Evolutionary conservation across 345 rosid genomes (phyloP), one percentile per base, ranked within the genome.

Genomic region (Melastoma malabathricum): DNA sequence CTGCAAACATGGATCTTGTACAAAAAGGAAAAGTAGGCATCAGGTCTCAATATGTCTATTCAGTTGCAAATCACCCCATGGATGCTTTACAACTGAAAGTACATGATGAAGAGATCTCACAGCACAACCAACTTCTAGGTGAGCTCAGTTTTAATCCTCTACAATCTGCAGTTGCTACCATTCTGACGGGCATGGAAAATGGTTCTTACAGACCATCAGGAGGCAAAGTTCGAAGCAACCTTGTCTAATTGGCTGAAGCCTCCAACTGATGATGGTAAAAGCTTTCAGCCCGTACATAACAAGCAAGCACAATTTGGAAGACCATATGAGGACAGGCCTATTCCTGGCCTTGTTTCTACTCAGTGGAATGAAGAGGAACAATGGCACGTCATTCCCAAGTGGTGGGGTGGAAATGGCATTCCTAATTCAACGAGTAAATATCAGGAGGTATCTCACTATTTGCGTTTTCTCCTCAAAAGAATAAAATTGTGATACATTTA

Each of bases 331-430:
- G 97, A 89, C 56, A 83, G 83, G 62, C 97, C 97, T 13, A 89
- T 89, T 61, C 77, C 86, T 47, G 97, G 97, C 44, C 74, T 80
- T 73, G 96, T 86, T 54, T 89, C 94, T 22, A 77, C 89, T 58
- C 96, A 90, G 48, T 90, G 98, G 94, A 81, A 75, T 48, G 92
- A 76, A 57, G 65, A 78, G 25, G 83, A 75, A 15, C 50, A 63
- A 41, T 29, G 83, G n/a, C n/a, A 67, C n/a, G 56, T 73, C 57
- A 59, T 80, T 13, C 85, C 82, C 18, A 90, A 77, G 73, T 82
- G 90, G 86, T 86, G 96, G 96, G 94, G 84, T 72, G 98, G 98
- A 31, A 90, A 90, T 63, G 98, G 98, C 52, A 90, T 86, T 60
- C 98, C 98, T 39, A 86, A 90, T 67, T 83, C 96, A 23, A 90